These are phyloP conservation scores for Rosa rugosa DNA, from an alignment of 306 rosid species.

Conservation along the genomic window DNA sequence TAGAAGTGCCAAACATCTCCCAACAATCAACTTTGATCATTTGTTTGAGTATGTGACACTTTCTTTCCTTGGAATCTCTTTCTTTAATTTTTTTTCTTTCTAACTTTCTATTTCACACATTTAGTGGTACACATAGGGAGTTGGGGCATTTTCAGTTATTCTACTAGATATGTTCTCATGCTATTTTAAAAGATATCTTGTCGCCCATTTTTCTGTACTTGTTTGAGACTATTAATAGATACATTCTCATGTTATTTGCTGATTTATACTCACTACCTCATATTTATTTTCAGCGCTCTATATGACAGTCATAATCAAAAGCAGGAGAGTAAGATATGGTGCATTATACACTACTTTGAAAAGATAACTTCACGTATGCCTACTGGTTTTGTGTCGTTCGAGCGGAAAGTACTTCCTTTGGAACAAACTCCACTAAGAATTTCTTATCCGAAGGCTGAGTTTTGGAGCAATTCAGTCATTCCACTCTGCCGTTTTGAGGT, in stretches of 20 bases:
- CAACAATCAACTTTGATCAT: slow-evolving; percentile 63
- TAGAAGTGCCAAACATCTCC: slow-evolving; percentile 60
- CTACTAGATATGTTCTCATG: not conserved
- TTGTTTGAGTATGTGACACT: slow-evolving; percentile 73
- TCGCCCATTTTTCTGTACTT: not conserved
- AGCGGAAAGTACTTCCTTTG: slow-evolving; percentile 79
- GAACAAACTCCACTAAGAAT: slow-evolving; percentile 35
- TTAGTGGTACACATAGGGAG: not conserved
- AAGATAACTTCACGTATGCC: slow-evolving; percentile 71
- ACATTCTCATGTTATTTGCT: not conserved
- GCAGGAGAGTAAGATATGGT: slow-evolving; percentile 79
- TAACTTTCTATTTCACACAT: not conserved
- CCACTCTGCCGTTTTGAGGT: slow-evolving; percentile 87
- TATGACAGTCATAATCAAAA: slow-evolving; percentile 48
- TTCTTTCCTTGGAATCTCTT: slow-evolving; percentile 3
- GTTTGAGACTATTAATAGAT: not conserved
- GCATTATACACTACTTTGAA: slow-evolving; percentile 80
- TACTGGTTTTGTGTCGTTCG: slow-evolving; percentile 71
- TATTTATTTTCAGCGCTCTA: slow-evolving; percentile 60
- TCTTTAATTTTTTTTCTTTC: not conserved
- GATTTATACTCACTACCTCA: not conserved
- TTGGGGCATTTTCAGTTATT: not conserved
- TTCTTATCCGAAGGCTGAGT: slow-evolving; percentile 54
- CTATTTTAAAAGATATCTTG: not conserved
- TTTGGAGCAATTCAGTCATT: slow-evolving; percentile 68